These are phyloP conservation scores for Globisporangium irregulare DNA, from an alignment of 352 stramenopile genomes.

Conservation along the genomic window DNA sequence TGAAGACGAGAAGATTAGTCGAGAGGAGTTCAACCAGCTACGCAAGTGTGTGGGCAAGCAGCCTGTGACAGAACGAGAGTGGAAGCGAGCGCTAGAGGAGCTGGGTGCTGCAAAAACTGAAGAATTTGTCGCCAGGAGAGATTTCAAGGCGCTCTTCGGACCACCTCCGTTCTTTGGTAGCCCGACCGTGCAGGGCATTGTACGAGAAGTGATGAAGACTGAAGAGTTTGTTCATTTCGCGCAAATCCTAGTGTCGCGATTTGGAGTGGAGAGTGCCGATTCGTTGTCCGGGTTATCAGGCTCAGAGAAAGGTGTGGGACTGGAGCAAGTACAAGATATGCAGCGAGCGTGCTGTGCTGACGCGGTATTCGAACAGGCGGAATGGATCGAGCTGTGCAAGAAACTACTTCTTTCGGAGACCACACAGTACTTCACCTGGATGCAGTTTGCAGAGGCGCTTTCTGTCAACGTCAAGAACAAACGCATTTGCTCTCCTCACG, in stretches of 20 bases:
- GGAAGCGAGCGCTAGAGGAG: slow-evolving; percentile 39
- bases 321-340: slow-evolving; percentile 32
- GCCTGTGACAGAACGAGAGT: slow-evolving; percentile 25
- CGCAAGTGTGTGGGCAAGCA: slow-evolving; percentile 34
- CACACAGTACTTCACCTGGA: slow-evolving; percentile 34
- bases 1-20: slow-evolving; percentile 14
- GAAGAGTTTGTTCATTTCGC: slow-evolving; percentile 47
- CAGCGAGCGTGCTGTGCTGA: slow-evolving; percentile 34
- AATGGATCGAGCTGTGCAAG: slow-evolving; percentile 36
- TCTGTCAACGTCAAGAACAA: slow-evolving; percentile 28
- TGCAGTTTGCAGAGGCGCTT: slow-evolving; percentile 44
- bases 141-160: slow-evolving; percentile 61
- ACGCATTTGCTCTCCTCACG: slow-evolving; percentile 26
- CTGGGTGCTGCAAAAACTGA: slow-evolving; percentile 22
- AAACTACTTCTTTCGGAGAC: slow-evolving; percentile 24
- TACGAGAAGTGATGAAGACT: slow-evolving; percentile 37
- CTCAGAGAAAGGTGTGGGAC: slow-evolving; percentile 27
- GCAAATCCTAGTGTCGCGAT: slow-evolving; percentile 34
- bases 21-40: slow-evolving; percentile 40
- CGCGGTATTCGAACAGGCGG: slow-evolving; percentile 14
- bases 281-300: not conserved
- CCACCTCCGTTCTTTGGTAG: slow-evolving; percentile 55
- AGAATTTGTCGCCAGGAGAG: slow-evolving; percentile 20
- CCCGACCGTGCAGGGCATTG: slow-evolving; percentile 33
- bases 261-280: slow-evolving; percentile 20